Base-by-base conservation (phyloP, 2,329 filamentous ascomycete species). In the Colletotrichum euphorbiae region DNA sequence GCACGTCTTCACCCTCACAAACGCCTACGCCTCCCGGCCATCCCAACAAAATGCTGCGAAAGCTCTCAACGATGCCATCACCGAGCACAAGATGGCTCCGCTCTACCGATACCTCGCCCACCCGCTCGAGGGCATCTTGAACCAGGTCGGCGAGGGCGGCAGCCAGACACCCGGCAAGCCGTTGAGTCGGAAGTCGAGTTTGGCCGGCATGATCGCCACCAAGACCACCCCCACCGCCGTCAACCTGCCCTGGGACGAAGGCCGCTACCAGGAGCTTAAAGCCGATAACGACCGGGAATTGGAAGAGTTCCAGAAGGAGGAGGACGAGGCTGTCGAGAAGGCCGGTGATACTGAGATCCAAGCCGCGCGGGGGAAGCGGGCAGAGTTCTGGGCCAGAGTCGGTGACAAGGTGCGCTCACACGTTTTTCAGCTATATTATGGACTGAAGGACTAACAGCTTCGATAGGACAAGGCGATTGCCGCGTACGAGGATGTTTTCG, bases 291-390 rank as follows among this genome's bases (percentile, higher is more conserved):
- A 93, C 74, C 87, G 88, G 75, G 92, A 95, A 83, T 83, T 95
- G 54, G 91, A 92, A 72, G 86, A 83, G 58, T 89, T 92, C 75
- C 90, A 94, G 81, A 94, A 94, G 80, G 93, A 96, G 80, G 91
- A 95, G 79, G 95, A 97, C 70, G 94, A 99, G 78, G 96, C 96
- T 9, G 91, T 92, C 45, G 96, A 99, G 86, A 94, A 97, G 80
- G 95, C 95, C 69, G 96, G 96, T 62, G 96, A 99, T 76, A 98
- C 93, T 12, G 96, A 99, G 82, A 90, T 99, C 72, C 90, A 95
- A 81, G 93, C 93, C 63, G 96, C 94, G 72, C 90, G 92, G 80
- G 94, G 94, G 73, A 98, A 98, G 87, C 88, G 94, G 75, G 96
- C 96, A 69, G 96, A 99, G 80, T 97, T 97, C 80, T 98, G 93